Conservation (phyloP, 179 eudicot genomes). For the Spinacia oleracea region DNA sequence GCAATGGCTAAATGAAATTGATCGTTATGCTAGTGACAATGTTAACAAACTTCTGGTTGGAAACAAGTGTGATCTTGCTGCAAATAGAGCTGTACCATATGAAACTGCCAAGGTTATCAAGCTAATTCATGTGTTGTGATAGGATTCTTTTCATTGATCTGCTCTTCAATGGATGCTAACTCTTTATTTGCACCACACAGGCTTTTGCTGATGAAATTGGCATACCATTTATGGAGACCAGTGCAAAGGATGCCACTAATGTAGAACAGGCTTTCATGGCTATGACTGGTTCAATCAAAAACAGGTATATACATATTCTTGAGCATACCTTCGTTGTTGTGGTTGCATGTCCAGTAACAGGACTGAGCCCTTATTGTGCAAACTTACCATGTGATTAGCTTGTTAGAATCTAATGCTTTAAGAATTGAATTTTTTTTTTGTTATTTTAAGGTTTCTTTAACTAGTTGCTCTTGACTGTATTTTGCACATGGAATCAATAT, state of each 20-base stretch:
- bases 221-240: conserved; percentile 46
- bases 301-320: conserved; percentile 26
- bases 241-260: conserved; percentile 47
- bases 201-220: conserved; percentile 50
- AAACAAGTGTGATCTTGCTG: conserved; percentile 45
- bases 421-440: neutral
- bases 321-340: neutral
- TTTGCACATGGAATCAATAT: neutral
- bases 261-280: conserved; percentile 51
- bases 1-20: conserved; percentile 46
- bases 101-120: conserved; percentile 42
- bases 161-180: neutral
- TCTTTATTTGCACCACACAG: conserved; percentile 16
- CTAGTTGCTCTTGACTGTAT: neutral
- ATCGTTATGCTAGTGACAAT: conserved; percentile 48
- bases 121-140: neutral
- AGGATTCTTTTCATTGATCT: neutral
- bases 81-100: conserved; percentile 44
- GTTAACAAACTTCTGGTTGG: conserved; percentile 46
- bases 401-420: neutral
- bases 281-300: conserved; percentile 44
- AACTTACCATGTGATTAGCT: neutral
- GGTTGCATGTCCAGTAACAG: neutral
- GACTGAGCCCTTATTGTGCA: neutral
- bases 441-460: neutral